Evolutionary conservation across 2,329 filamentous ascomycete genomes (phyloP).

Genomic region (Diaporthe aspalathi): DNA sequence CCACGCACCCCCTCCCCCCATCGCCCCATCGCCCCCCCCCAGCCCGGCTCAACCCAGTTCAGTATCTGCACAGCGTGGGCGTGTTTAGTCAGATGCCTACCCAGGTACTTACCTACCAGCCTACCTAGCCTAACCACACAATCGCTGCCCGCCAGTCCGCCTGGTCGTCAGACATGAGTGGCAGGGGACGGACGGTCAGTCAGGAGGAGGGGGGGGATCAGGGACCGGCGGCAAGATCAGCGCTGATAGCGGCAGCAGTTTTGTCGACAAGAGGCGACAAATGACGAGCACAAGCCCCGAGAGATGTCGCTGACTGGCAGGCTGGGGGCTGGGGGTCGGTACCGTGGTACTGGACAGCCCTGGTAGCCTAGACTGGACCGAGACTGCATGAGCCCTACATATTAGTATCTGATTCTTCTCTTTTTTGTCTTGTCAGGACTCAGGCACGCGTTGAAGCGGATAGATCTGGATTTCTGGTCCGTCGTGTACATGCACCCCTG

Average conservation of each 20-base stretch:
- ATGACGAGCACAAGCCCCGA: constrained; percentile 1
- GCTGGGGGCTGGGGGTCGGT: too few relatives aligned
- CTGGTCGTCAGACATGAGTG: background rate
- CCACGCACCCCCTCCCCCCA: too few relatives aligned
- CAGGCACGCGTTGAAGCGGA: too few relatives aligned
- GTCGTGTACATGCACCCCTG: too few relatives aligned
- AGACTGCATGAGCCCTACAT: background rate
- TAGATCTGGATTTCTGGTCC: too few relatives aligned
- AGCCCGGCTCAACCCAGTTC: too few relatives aligned
- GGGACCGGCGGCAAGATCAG: constrained; percentile 18
- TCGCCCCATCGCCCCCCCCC: too few relatives aligned
- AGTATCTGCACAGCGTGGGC: constrained; percentile 4
- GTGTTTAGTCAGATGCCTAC: background rate
- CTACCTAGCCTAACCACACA: background rate
- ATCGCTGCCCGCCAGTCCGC: background rate
- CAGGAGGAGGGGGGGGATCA: constrained; percentile 12
- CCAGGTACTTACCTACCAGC: too few relatives aligned
- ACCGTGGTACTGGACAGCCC: background rate
- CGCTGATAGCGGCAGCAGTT: constrained; percentile 22
- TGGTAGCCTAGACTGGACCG: background rate
- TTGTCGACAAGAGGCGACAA: constrained; percentile 4
- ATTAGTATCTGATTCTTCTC: background rate
- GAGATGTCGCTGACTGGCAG: constrained; percentile 17
- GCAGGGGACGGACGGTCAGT: background rate
- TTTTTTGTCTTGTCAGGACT: too few relatives aligned